Base-by-base conservation (phyloP, 1,284 basidiomycete species). In the Phellinidium pouzarii region DNA sequence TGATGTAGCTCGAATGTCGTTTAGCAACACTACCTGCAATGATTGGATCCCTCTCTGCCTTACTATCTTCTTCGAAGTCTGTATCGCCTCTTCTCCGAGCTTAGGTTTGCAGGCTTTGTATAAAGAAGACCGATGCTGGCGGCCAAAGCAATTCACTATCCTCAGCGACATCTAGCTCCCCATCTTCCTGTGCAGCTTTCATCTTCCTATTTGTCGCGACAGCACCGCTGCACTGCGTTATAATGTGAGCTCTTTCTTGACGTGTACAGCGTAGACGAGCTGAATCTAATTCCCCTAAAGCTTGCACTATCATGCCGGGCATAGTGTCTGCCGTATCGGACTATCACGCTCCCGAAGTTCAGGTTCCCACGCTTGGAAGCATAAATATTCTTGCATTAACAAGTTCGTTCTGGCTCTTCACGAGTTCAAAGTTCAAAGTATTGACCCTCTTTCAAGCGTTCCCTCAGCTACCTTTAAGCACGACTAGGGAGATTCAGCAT, bases 1-100 rank as follows among this genome's bases (percentile, higher is more conserved):
- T 53, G 52, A 53, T 53, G 45, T 48, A 38, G 41, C 29, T 52
- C 41, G 46, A 43, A 42, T 48, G 52, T 53, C 31, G 44, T 42
- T 42, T 42, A 25, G 52, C 52, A 53, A 53, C 52, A 40, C 23
- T 19, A 25, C n/a, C 19, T 17, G 37, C 37, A 40, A 3, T 40
- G 37, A 40, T 17, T 44, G 44, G 43, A 31, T 38, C 26, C 44
- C 27, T 26, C 40, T 41, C 22, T 14, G 44, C 22, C 29, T 12
- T 7, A 12, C 14, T 40, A n/a, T 40, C 19, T 47, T 40, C 50
- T 52, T 46, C 44, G 44, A 52, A 52, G 44, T 29, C 17, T 40
- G 43, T 22, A 46, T 44, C 44, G 34, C 34, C 31, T 34, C 50
- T 45, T 46, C 36, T 19, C 25, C 44, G 20, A 38, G 25, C 40